Conservation (phyloP, 768 basidiomycete genomes). For the Lactarius tabidus region DNA sequence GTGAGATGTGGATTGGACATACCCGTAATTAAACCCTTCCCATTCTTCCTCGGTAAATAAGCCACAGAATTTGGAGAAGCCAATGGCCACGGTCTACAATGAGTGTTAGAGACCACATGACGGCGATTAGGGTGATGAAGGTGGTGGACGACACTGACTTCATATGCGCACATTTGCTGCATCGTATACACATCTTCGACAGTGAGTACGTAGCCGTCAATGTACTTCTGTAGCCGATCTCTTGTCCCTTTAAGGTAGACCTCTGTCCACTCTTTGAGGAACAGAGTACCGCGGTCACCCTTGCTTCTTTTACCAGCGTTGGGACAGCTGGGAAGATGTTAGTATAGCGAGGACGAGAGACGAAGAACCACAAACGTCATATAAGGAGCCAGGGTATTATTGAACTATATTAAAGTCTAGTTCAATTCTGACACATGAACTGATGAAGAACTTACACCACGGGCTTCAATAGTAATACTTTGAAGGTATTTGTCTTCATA, state of each 20-base stretch:
- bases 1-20: slow-evolving; percentile 34
- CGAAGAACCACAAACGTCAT: slow-evolving; percentile 46
- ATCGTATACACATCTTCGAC: slow-evolving; percentile 70
- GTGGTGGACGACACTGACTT: slow-evolving; percentile 44
- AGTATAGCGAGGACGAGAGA: not conserved
- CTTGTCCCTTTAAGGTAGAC: slow-evolving; percentile 69
- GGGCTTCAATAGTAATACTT: slow-evolving; percentile 40
- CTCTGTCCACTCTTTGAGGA: slow-evolving; percentile 59
- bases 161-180: slow-evolving; percentile 84
- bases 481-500: slow-evolving; percentile 43
- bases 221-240: slow-evolving; percentile 51
- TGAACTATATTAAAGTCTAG: slow-evolving; percentile 34
- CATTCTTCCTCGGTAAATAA: slow-evolving; percentile 90
- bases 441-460: slow-evolving; percentile 33
- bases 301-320: slow-evolving; percentile 52
- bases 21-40: slow-evolving; percentile 90
- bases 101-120: not conserved
- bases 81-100: slow-evolving; percentile 78
- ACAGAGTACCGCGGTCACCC: slow-evolving; percentile 52
- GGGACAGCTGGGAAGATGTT: slow-evolving; percentile 44
- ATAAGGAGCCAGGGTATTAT: slow-evolving; percentile 80
- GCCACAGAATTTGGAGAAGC: slow-evolving; percentile 87
- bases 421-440: not conserved
- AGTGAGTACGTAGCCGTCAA: slow-evolving; percentile 59
- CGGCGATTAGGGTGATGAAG: not conserved